Conservation (phyloP, 2,329 filamentous ascomycete species). For the Furcasterigmium furcatum region DNA sequence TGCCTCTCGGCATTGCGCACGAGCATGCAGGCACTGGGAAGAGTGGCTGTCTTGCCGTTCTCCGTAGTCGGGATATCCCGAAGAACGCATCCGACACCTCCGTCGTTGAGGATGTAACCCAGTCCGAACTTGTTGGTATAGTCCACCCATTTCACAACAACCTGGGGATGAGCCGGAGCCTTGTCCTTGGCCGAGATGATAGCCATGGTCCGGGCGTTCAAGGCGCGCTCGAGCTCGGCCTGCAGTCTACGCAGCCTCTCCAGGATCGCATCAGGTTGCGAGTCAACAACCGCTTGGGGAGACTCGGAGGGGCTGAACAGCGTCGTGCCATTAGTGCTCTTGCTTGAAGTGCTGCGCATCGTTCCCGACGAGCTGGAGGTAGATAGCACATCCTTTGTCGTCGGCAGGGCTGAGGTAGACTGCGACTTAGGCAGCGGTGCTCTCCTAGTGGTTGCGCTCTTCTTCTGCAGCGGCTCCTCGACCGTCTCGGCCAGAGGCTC, state of each 20-base stretch:
- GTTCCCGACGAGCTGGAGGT: neutral
- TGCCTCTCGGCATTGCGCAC: slow-evolving; percentile 70
- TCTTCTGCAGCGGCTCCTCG: neutral
- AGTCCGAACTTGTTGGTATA: slow-evolving; percentile 86
- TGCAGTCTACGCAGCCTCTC: slow-evolving; percentile 54
- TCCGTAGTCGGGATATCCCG: slow-evolving; percentile 51
- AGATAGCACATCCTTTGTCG: neutral
- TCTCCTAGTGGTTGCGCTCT: slow-evolving; percentile 3
- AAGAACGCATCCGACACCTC: slow-evolving; percentile 71
- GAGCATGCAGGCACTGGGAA: slow-evolving; percentile 70
- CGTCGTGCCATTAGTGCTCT: slow-evolving; percentile 35
- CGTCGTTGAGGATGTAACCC: slow-evolving; percentile 80
- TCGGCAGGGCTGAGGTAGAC: slow-evolving; percentile 10
- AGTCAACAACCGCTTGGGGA: slow-evolving; percentile 45
- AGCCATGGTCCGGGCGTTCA: slow-evolving; percentile 62
- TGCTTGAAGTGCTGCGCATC: slow-evolving; percentile 1
- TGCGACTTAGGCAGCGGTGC: slow-evolving; percentile 12
- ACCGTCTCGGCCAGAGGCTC: slow-evolving; percentile 2
- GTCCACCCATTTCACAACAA: slow-evolving; percentile 80
- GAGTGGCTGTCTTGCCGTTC: slow-evolving; percentile 44
- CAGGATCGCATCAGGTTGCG: slow-evolving; percentile 56
- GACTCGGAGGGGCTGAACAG: slow-evolving; percentile 55
- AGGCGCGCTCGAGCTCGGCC: slow-evolving; percentile 56
- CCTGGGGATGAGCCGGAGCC: slow-evolving; percentile 54
- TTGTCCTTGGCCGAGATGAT: slow-evolving; percentile 53